Base-by-base conservation (phyloP, 2,329 filamentous ascomycete species). In the Geosmithia putterillii region DNA sequence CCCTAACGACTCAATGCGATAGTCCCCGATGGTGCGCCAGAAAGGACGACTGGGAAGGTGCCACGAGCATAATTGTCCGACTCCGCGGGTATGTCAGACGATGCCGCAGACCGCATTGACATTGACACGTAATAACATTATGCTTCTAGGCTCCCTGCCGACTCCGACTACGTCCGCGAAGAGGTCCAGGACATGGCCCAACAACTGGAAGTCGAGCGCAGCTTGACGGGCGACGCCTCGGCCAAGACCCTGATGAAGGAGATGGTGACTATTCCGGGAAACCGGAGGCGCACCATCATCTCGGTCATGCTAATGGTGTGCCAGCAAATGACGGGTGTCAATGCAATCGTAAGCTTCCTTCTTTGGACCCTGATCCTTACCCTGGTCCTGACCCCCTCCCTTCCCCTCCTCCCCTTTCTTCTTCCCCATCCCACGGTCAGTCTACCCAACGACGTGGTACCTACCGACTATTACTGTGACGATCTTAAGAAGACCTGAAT, bases 271-370 rank as follows among this genome's bases (percentile, higher is more conserved):
- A 70, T 79, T 43, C 61, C 68, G 1, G 70, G 70, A 1, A 80
- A 85, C 61, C 69, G 81, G 45, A 80, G 80, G 52, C 72, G 81
- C 42, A 76, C 73, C 2, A 58, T 83, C 40, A 71, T 84, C 45
- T 79, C 76, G 23, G 73, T 86, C 40, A 35, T 62, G 2, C 59
- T 75, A 42, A 67, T 80, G 80, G 63, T 83, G 35, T 84, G 78
- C 57, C 81, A 86, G 57, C 81, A 85, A 56, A 81, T 85, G 74
- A 85, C 81, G 0, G 80, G 79, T n/a, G 60, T 62, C 19, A 67
- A 66, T 44, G 59, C 64, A 18, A 57, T 84, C 41, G 58, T 57
- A 50, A 48, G 57, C 17, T 41, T 32, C 17, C 8, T 32, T 9
- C 25, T 37, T 37, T n/a, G n/a, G n/a, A n/a, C n/a, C 35, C 15